A percentile compares a stretch with the other conserved stretches of the same genome.
Evolutionary conservation across 306 rosid genomes (phyloP).

Genomic region (Herpetospermum pedunculosum): DNA sequence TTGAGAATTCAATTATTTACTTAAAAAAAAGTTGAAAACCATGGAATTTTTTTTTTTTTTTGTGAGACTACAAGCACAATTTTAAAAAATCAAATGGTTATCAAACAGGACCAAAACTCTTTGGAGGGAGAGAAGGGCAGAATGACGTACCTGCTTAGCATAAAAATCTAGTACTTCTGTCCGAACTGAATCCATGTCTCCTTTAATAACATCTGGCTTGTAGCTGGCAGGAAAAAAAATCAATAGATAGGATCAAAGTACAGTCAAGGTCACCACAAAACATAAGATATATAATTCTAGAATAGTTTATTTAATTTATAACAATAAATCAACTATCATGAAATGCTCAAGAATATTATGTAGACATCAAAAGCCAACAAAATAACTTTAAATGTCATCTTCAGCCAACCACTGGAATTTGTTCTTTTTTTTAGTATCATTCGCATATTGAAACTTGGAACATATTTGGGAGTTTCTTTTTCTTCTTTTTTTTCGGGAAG

Average conservation of each 20-base stretch:
- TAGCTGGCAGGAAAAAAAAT: conserved; percentile 30
- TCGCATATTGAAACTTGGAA: not conserved
- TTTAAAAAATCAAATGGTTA: not conserved
- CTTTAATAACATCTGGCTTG: conserved; percentile 84
- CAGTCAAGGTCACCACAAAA: not conserved
- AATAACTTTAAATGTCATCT: not conserved
- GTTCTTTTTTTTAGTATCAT: not conserved
- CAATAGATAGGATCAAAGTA: not conserved
- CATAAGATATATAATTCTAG: not conserved
- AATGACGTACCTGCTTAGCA: conserved; percentile 32
- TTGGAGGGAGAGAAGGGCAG: not conserved
- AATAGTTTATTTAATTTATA: not conserved
- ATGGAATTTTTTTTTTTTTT: too few species aligned
- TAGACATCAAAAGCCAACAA: not conserved
- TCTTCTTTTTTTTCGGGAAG: not conserved
- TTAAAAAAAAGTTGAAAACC: not conserved
- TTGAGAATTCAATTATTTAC: not conserved
- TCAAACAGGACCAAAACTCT: not conserved
- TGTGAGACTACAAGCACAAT: too few species aligned
- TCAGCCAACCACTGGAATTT: not conserved
- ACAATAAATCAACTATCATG: not conserved
- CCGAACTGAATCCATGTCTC: conserved; percentile 89
- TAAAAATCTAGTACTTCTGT: conserved; percentile 67
- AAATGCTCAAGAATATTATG: not conserved
- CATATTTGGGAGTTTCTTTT: not conserved